Evolutionary conservation across 371 early-diverging fungal genomes (phyloP).

Genomic region (Mortierella sp.): DNA sequence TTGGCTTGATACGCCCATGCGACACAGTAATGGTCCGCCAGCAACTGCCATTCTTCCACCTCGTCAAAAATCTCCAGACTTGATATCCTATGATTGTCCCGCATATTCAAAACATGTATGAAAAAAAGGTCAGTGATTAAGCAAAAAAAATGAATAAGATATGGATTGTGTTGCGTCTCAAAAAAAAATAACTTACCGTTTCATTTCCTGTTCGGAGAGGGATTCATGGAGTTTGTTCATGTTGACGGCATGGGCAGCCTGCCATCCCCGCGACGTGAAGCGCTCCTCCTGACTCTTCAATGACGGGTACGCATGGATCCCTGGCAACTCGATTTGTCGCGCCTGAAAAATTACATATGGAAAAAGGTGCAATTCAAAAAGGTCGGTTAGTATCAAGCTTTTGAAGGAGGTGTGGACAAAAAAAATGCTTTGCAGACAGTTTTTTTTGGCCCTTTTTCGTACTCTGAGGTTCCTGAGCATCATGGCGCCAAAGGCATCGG

Average conservation of each 20-base stretch:
- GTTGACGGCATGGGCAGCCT: conserved; percentile 74
- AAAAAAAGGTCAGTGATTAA: too few species aligned
- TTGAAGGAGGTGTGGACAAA: too few species aligned
- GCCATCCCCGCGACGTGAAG: conserved; percentile 76
- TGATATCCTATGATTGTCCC: conserved; percentile 68
- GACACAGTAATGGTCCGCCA: conserved; percentile 91
- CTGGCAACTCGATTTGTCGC: conserved; percentile 80
- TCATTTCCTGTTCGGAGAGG: conserved; percentile 63
- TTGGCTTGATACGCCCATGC: conserved; percentile 75
- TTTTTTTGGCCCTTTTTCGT: neutral
- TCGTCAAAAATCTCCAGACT: conserved; percentile 93
- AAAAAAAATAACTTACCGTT: conserved; percentile 60
- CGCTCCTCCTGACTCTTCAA: conserved; percentile 77
- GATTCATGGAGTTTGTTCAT: conserved; percentile 76
- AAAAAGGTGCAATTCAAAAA: neutral
- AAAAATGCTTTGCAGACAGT: too few species aligned
- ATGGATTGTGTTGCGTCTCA: neutral
- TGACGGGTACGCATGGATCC: conserved; percentile 82
- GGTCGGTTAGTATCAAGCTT: neutral
- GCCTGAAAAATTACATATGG: conserved; percentile 25
- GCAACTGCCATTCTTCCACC: conserved; percentile 92
- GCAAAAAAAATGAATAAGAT: neutral
- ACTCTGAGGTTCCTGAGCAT: conserved; percentile 91
- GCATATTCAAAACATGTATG: neutral
- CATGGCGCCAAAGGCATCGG: conserved; percentile 91